Conservation (phyloP, 176 grass and related monocot species). For the Calamus simplicifolius region DNA sequence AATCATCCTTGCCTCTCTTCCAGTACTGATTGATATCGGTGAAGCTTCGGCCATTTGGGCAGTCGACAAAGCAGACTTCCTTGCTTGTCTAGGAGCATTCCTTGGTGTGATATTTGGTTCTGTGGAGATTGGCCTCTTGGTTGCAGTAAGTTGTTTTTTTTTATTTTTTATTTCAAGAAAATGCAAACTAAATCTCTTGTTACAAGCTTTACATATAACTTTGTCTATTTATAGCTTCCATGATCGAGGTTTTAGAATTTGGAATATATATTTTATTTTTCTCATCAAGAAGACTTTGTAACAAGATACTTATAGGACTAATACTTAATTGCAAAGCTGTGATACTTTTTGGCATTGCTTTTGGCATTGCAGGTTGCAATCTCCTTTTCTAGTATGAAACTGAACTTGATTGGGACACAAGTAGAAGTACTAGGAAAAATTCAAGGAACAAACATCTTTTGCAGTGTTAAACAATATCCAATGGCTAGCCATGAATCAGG, state of each 20-base stretch:
- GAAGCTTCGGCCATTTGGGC: constrained; percentile 71
- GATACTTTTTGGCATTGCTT: too few relatives aligned
- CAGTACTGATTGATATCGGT: constrained; percentile 66
- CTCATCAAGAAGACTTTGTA: too few relatives aligned
- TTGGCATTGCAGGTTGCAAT: constrained; percentile 46
- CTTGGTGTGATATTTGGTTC: constrained; percentile 81
- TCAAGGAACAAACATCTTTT: constrained; percentile 60
- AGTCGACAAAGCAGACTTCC: constrained; percentile 88
- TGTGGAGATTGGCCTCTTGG: constrained; percentile 72
- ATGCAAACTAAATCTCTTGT: too few relatives aligned
- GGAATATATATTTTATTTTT: too few relatives aligned
- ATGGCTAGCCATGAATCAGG: constrained; percentile 26
- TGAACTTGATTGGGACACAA: constrained; percentile 52
- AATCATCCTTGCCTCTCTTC: constrained; percentile 81
- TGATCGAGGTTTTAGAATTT: too few relatives aligned
- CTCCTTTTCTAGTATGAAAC: constrained; percentile 70
- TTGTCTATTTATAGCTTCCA: too few relatives aligned
- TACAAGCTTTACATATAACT: too few relatives aligned
- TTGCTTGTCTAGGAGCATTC: constrained; percentile 72
- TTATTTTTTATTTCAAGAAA: background rate
- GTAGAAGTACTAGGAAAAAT: constrained; percentile 73
- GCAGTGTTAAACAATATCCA: constrained; percentile 76
- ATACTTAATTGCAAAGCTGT: too few relatives aligned
- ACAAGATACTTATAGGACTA: too few relatives aligned
- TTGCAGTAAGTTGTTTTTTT: constrained; percentile 40